Evolutionary conservation across 148 eudicot species (phyloP).

Genomic region (Hydrangea macrophylla): DNA sequence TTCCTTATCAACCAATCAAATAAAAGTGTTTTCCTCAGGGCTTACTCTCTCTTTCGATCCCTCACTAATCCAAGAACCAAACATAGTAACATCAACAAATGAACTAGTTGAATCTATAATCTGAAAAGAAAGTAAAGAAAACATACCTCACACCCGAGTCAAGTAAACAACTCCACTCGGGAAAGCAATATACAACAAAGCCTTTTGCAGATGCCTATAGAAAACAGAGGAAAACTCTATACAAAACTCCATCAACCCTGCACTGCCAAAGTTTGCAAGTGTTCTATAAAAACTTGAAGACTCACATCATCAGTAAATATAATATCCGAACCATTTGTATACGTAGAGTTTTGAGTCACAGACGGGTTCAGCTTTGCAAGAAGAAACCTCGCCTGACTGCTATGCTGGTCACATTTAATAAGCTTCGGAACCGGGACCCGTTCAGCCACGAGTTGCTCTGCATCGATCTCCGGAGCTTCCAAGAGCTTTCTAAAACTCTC

Average conservation of each 20-base stretch:
- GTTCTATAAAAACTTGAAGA: slow-evolving; percentile 86
- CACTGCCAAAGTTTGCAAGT: slow-evolving; percentile 86
- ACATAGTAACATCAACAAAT: too few species aligned
- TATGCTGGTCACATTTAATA: slow-evolving; percentile 83
- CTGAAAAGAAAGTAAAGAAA: not conserved
- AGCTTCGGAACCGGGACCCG: slow-evolving; percentile 81
- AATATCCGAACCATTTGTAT: slow-evolving; percentile 60
- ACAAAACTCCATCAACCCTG: slow-evolving; percentile 46
- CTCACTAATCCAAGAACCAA: too few species aligned
- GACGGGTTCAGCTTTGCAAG: slow-evolving; percentile 96
- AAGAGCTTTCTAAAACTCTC: slow-evolving; percentile 76
- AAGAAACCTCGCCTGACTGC: slow-evolving; percentile 97
- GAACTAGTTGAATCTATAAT: not conserved
- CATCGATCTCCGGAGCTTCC: slow-evolving; percentile 84
- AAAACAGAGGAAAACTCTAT: not conserved
- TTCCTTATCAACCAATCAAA: too few species aligned
- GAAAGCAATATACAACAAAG: not conserved
- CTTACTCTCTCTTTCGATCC: too few species aligned
- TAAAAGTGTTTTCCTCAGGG: too few species aligned
- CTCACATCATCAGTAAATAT: slow-evolving; percentile 90
- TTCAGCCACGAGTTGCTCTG: slow-evolving; percentile 70
- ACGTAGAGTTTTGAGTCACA: slow-evolving; percentile 75
- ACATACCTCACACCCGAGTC: slow-evolving; percentile 3
- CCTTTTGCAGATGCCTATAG: not conserved
- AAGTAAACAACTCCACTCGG: not conserved